Base-by-base conservation (phyloP, 139 green algal genomes). In the Bryopsis sp. region DNA sequence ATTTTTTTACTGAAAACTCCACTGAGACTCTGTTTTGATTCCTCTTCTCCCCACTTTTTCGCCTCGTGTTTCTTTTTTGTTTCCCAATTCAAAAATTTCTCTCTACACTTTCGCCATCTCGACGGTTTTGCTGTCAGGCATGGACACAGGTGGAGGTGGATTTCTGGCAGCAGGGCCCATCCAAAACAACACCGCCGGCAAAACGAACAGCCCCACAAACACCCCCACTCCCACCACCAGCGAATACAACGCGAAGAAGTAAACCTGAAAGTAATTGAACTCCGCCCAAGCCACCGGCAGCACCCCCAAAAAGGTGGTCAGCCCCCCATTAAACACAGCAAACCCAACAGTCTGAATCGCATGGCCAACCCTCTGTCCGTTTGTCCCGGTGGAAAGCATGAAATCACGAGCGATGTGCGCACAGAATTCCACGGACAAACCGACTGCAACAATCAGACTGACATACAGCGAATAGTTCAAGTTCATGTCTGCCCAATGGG, bases 351-450 rank as follows among this genome's bases (percentile, higher is more conserved):
- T 24, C n/a, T 67, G 38, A 11, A 67, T 11, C 32, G 59, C 59
- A 26, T 47, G 6, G 6, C 7, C 15, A 26, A 5, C 32, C 31
- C 59, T 39, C 29, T 26, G 28, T 11, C 28, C 4, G 5, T 29
- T 8, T n/a, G 28, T 31, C 7, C 59, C 59, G 5, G 38, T 24
- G 15, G 59, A 26, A n/a, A 67, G 59, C 59, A 67, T 67, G 19
- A 67, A 67, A 47, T 39, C 59, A 26, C 59, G 59, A 29, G 59
- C 34, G 33, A 67, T 67, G 59, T 67, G 59, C 7, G 59, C 32
- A 47, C 59, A 67, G 31, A 67, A 67, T 29, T 67, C 59, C 6
- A 67, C 24, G 6, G 31, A 47, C 59, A 67, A 47, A 6, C 59
- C 59, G 4, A 67, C 59, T 47, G 59, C 32, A n/a, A 43, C 59